These are phyloP conservation scores for Tylopilus felleus DNA, from an alignment of 768 basidiomycete species.

Conservation along the genomic window DNA sequence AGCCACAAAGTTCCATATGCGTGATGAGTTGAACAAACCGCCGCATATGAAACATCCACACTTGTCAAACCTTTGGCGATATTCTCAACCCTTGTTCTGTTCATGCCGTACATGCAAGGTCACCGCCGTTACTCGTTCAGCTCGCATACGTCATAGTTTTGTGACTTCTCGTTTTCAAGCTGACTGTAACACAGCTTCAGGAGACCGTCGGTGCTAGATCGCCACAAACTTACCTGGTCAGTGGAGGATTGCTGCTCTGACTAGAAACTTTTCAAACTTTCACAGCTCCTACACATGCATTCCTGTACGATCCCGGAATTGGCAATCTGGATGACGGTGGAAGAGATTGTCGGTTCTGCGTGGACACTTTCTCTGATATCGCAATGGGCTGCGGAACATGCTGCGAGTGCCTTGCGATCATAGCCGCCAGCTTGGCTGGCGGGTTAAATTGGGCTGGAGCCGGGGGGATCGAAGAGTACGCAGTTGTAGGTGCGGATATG, in stretches of 20 bases:
- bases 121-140: background rate
- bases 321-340: slow-evolving; percentile 17
- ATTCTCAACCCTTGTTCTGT: no score
- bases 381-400: slow-evolving; percentile 6
- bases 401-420: slow-evolving; percentile 25
- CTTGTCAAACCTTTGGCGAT: no score
- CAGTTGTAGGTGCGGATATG: background rate
- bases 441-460: slow-evolving; percentile 26
- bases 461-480: slow-evolving; percentile 18
- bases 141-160: background rate
- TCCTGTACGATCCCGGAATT: slow-evolving; percentile 22
- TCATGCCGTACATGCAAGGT: no score
- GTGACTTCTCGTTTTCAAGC: background rate
- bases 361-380: slow-evolving; percentile 2
- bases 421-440: slow-evolving; percentile 29
- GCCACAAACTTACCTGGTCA: slow-evolving; percentile 6
- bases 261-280: slow-evolving; percentile 33
- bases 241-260: slow-evolving; percentile 16
- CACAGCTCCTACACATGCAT: slow-evolving; percentile 23
- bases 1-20: no score
- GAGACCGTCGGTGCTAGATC: background rate
- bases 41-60: no score
- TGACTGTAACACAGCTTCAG: background rate
- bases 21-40: no score
- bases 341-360: background rate